phyloP scores from a whole-genome alignment of 768 basidiomycete genomes.

The Nidularia sp. region DNA sequence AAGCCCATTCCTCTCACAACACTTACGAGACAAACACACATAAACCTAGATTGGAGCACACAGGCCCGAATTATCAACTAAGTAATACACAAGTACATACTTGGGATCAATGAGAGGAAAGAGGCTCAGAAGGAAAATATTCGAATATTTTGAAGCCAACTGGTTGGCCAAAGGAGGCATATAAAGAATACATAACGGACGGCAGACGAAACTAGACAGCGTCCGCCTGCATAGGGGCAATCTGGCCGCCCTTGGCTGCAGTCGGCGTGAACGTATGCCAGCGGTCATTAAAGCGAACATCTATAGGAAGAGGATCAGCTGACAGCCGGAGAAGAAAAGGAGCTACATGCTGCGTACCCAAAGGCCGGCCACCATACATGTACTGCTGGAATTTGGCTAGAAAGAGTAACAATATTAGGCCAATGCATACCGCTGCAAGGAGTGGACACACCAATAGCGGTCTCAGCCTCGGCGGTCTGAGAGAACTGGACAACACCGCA shows the following conservation, averaged over 20 bases:
- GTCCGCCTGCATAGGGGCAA: constrained; percentile 64
- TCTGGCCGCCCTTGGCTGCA: constrained; percentile 83
- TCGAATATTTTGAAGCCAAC: neutral
- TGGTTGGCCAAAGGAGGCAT: neutral
- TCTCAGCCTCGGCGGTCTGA: constrained; percentile 84
- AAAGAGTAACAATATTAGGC: constrained; percentile 1
- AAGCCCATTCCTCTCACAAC: no score
- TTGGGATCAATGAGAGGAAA: neutral
- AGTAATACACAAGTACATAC: neutral
- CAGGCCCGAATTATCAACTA: neutral
- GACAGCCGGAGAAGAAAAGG: neutral
- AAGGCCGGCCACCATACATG: constrained; percentile 88
- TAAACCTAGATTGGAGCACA: no score
- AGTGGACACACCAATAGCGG: constrained; percentile 69
- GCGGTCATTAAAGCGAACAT: constrained; percentile 92
- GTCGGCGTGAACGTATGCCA: constrained; percentile 92
- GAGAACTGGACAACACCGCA: constrained; percentile 95
- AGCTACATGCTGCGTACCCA: constrained; percentile 37
- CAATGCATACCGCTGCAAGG: neutral
- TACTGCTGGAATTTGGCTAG: constrained; percentile 92
- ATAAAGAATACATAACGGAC: neutral
- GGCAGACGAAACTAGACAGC: constrained; percentile 10
- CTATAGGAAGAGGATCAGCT: constrained; percentile 28
- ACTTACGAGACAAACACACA: no score
- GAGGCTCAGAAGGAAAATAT: neutral